Evolutionary conservation across 2,329 filamentous ascomycete genomes (phyloP).

Genomic region (Talaromyces sp.): DNA sequence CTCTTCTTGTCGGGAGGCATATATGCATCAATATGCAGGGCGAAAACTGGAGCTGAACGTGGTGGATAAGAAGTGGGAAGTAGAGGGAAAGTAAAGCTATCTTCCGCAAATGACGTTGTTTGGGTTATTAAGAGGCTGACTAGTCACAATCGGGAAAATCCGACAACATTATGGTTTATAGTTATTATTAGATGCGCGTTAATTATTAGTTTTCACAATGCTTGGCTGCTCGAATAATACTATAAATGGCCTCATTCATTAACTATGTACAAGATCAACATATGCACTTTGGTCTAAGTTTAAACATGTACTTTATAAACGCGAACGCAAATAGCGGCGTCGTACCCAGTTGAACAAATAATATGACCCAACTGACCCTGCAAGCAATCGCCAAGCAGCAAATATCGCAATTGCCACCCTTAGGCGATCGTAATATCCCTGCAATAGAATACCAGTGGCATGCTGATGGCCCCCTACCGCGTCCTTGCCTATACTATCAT

Average conservation of each 20-base stretch:
- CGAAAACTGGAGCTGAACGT: background rate
- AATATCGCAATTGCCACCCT: constrained; percentile 37
- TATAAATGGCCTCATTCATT: background rate
- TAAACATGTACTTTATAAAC: background rate
- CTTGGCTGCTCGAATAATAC: too few relatives aligned
- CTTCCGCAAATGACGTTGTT: background rate
- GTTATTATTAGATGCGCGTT: too few relatives aligned
- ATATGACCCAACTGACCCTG: constrained; percentile 26
- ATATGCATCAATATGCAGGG: background rate
- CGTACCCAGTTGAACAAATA: constrained; percentile 27
- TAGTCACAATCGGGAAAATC: background rate
- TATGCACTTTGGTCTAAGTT: background rate
- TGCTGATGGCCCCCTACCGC: constrained; percentile 21
- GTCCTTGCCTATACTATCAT: background rate
- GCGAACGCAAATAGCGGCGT: constrained; percentile 5
- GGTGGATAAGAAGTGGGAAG: background rate
- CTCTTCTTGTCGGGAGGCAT: constrained; percentile 6
- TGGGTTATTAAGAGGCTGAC: background rate
- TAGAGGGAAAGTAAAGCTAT: background rate
- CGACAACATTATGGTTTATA: background rate
- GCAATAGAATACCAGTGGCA: constrained; percentile 38
- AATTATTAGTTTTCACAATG: too few relatives aligned
- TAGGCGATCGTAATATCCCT: constrained; percentile 41
- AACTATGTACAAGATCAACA: background rate
- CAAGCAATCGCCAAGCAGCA: constrained; percentile 31